Percentiles rank a stretch among this genome's conserved stretches.
Evolutionary conservation across 345 rosid species (phyloP).

Genomic region (Eucalyptus curtisii): DNA sequence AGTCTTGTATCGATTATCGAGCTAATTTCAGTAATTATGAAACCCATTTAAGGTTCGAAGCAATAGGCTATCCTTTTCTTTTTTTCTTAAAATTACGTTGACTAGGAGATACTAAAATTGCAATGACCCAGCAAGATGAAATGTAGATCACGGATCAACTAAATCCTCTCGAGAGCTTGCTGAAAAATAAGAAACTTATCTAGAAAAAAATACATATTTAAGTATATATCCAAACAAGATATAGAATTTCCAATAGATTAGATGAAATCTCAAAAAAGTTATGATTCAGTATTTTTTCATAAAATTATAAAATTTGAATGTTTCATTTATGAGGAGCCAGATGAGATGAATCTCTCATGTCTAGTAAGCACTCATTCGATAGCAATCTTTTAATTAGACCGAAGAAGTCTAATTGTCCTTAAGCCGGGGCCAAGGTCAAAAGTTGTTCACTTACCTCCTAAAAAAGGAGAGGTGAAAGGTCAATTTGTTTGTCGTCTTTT

Average conservation of each 20-base stretch:
- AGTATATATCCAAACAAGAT: neutral
- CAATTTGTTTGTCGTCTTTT: neutral
- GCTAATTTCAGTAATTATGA: neutral
- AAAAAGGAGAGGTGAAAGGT: neutral
- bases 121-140: neutral
- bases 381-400: neutral
- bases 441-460: neutral
- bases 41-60: neutral
- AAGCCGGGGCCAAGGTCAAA: neutral
- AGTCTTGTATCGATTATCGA: neutral
- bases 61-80: no score
- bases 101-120: neutral
- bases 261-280: no score
- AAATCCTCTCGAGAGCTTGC: rapidly evolving
- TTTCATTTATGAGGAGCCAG: no score
- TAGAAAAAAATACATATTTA: no score
- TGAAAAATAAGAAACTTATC: neutral
- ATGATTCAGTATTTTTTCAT: no score
- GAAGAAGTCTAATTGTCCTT: neutral
- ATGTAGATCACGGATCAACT: neutral
- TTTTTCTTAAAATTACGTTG: no score
- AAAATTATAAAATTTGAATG: no score
- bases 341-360: neutral
- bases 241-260: no score
- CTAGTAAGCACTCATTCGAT: neutral